Evolutionary conservation across 768 basidiomycete genomes (phyloP), one percentile per base, ranked within the genome.

Genomic region (Hemileccinum impolitum): DNA sequence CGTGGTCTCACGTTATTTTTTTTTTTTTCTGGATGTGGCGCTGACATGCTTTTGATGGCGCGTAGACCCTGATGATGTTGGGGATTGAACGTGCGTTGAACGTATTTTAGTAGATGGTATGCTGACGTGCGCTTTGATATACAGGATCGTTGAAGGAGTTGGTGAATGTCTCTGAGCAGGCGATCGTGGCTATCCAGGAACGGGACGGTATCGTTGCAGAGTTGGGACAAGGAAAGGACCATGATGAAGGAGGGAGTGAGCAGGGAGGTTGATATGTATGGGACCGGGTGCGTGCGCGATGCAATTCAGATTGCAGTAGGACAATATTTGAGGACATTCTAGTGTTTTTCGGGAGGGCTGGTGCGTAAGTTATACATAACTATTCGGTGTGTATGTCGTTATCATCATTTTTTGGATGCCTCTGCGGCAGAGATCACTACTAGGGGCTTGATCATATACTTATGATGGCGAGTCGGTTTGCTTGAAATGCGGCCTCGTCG

Each of bases 31-130:
- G 9, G 8, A 28, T 17, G 7, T 12, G 19, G 30, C 3, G 3
- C 38, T 45, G 31, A 54, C 32, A 9, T 21, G 30, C 11, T 19
- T 7, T 36, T 18, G 32, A 15, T 30, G 21, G 17, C 3, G 8
- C 35, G 9, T 39, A 78, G 77, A 70, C 68, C 2, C 43, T 78
- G 19, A 64, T 77, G 54, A 61, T 71, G 58, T 59, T 79, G 15
- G 73, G 70, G 32, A 65, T 79, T 17, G 77, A 79, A 59, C 71
- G 76, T 78, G 51, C 60, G 74, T 64, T 3, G 6, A 43, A 34
- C 6, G 9, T 30, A 3, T 9, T 12, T 11, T 26, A 19, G 10
- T 36, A 18, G 18, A 23, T 23, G 13, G n/a, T 18, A 7, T 18
- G 17, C 19, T 52, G 21, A 44, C 32, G 21, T 11, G 17, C 10